phyloP scores from a whole-genome alignment of 345 rosid genomes.

The Euphorbia pulcherrima region DNA sequence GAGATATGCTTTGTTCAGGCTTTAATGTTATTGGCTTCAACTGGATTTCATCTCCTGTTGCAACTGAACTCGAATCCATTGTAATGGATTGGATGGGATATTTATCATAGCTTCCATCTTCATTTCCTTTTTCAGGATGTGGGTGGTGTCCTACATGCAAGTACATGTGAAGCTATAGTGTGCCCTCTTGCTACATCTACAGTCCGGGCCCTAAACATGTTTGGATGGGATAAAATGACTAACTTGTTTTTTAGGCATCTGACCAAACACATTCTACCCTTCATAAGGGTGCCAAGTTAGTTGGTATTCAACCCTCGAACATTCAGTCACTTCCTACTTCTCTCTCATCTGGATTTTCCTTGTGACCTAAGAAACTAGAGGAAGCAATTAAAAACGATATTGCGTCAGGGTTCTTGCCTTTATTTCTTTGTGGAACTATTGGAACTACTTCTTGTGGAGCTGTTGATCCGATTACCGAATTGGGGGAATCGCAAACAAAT shows the following conservation, averaged over 20 bases:
- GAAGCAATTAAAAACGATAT: slow-evolving; percentile 19
- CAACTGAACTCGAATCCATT: slow-evolving; percentile 30
- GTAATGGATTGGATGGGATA: slow-evolving; percentile 30
- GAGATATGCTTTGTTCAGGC: slow-evolving; percentile 31
- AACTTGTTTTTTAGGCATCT: slow-evolving; percentile 30
- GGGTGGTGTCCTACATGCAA: slow-evolving; percentile 26
- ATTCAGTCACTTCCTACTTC: slow-evolving; percentile 23
- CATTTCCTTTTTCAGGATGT: slow-evolving; percentile 13
- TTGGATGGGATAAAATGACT: slow-evolving; percentile 11
- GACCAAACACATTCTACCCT: slow-evolving; percentile 24
- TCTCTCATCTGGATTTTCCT: slow-evolving; percentile 21
- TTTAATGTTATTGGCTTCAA: slow-evolving; percentile 26
- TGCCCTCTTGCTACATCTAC: slow-evolving; percentile 21
- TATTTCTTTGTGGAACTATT: slow-evolving; percentile 27
- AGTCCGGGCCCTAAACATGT: neutral
- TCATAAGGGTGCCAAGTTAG: slow-evolving; percentile 14
- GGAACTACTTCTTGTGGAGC: slow-evolving; percentile 11
- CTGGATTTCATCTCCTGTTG: slow-evolving; percentile 30
- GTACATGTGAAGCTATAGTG: slow-evolving; percentile 19
- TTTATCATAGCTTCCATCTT: slow-evolving; percentile 22
- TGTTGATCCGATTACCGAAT: slow-evolving; percentile 21
- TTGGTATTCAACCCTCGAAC: slow-evolving; percentile 21
- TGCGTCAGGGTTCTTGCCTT: slow-evolving; percentile 22
- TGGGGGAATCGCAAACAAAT: slow-evolving; percentile 13
- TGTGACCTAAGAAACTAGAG: slow-evolving; percentile 12